Base-by-base conservation (phyloP, 2,329 filamentous ascomycete genomes). In the Neonectria hederae region DNA sequence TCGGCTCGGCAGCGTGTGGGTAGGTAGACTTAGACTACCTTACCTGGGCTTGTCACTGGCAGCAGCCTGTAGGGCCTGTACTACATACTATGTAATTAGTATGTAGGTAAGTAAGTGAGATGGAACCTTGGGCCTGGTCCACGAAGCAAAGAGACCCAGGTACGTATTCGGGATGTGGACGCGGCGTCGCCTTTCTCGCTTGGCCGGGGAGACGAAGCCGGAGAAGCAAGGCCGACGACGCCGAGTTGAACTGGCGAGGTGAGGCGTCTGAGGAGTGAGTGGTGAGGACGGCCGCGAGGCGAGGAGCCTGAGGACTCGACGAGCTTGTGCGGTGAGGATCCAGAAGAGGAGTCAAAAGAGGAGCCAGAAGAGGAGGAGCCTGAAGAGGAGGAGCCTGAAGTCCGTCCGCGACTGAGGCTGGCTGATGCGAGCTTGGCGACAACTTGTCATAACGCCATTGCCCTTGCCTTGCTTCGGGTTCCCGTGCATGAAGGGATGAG, bases 1-100 rank as follows among this genome's bases (percentile, higher is more conserved):
- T 54, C 54, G 60, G 60, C 54, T 58, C 60, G 54, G 54, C 42
- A 56, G 42, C 35, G 53, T 52, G 52, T 54, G 58, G 51, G 48
- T 57, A 28, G 21, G 26, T 52, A 19, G 38, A n/a, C 35, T 38
- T 54, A 13, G 10, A 32, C 30, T 38, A n/a, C 35, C 14, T 38
- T n/a, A 5, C 14, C 35, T 17, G 14, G 11, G 19, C n/a, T 30
- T 14, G 28, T 32, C 48, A 51, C 48, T 51, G 21, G 22, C n/a
- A 51, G 30, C 13, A 32, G 10, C 11, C 14, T 30, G 24, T 17
- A n/a, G n/a, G n/a, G n/a, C n/a, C n/a, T n/a, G n/a, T n/a, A n/a
- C n/a, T n/a, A n/a, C n/a, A n/a, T n/a, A n/a, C n/a, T n/a, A n/a
- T n/a, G n/a, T n/a, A n/a, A n/a, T n/a, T n/a, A n/a, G n/a, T n/a